These are phyloP conservation scores for Cicer yamashitae DNA, from an alignment of 306 rosid genomes.

Conservation along the genomic window DNA sequence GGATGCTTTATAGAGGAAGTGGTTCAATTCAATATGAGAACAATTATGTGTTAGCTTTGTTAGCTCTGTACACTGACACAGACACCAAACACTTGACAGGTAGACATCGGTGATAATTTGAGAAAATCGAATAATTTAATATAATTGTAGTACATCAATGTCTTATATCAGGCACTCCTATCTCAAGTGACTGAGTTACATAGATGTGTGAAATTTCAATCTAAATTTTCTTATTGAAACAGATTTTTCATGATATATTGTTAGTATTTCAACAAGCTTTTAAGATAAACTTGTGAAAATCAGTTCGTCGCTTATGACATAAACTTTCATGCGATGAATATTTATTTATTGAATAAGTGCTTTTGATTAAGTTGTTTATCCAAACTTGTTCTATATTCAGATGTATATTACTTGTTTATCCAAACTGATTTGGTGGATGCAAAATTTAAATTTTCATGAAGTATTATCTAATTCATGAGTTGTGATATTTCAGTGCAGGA, in stretches of 20 bases:
- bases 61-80: neutral
- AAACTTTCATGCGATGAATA: neutral
- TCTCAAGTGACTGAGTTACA: neutral
- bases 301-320: neutral
- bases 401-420: neutral
- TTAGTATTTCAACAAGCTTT: neutral
- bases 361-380: neutral
- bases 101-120: neutral
- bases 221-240: neutral
- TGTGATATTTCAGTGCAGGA: constrained; percentile 40
- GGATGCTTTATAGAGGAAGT: constrained; percentile 3
- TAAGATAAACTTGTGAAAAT: constrained; percentile 5
- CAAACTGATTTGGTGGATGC: neutral
- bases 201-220: constrained; percentile 11
- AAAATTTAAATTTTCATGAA: constrained; percentile 23
- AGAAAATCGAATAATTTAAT: neutral
- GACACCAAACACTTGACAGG: neutral
- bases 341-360: neutral
- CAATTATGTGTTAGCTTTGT: neutral
- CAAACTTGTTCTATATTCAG: neutral
- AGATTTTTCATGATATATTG: neutral
- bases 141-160: neutral
- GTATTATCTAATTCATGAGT: constrained; percentile 26
- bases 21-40: neutral
- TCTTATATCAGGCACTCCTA: neutral